Conservation (phyloP, 2,329 filamentous ascomycete genomes). For the Botrytis cinerea region DNA sequence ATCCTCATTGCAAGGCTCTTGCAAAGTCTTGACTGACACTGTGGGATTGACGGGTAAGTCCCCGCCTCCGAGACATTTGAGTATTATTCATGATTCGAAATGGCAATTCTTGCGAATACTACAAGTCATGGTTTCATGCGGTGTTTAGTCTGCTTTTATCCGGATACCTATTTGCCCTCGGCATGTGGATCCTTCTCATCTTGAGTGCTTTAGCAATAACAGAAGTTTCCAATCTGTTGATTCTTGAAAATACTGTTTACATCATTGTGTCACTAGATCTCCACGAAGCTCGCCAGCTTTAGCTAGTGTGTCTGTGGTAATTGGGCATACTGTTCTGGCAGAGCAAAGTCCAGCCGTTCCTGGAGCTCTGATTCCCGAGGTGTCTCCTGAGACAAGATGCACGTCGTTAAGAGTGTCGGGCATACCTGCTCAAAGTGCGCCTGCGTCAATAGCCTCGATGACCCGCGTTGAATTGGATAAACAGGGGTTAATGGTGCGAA, state of each 20-base stretch:
- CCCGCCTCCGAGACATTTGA: not conserved
- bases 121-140: not conserved
- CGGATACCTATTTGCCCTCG: not conserved
- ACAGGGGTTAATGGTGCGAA: not conserved
- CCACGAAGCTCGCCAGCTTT: not conserved
- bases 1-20: not conserved
- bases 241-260: not conserved
- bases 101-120: constrained; percentile 6
- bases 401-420: not conserved
- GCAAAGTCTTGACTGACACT: not conserved
- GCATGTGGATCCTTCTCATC: not conserved
- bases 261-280: not conserved
- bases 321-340: not conserved
- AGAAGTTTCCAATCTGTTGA: not conserved
- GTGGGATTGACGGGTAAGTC: not conserved
- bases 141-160: not conserved
- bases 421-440: not conserved
- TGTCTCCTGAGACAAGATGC: not conserved
- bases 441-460: not conserved
- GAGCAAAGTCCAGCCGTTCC: not conserved
- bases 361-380: not conserved
- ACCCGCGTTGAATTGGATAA: not conserved
- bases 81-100: not conserved
- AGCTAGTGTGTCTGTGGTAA: not conserved
- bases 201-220: not conserved